Percentiles rank a stretch among this genome's conserved stretches.
These are phyloP conservation scores for Volvox africanus DNA, from an alignment of 139 green algal species.

Conservation along the genomic window DNA sequence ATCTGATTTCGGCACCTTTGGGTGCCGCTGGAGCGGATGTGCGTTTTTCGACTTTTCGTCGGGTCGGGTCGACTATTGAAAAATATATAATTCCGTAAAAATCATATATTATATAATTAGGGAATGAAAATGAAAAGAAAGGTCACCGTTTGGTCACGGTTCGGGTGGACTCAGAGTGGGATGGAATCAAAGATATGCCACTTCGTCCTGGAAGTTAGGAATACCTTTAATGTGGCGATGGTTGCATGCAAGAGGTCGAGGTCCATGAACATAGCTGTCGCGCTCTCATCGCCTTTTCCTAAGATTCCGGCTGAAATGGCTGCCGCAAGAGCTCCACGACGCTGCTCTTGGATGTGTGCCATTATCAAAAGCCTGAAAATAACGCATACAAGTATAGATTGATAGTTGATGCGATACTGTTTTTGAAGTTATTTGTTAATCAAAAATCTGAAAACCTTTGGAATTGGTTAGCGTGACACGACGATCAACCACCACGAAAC, in stretches of 20 bases:
- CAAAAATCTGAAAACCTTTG: background rate
- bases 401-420: too few relatives aligned
- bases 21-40: too few relatives aligned
- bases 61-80: too few relatives aligned
- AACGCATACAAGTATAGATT: background rate
- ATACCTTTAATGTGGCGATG: background rate
- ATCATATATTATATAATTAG: too few relatives aligned
- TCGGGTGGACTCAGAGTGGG: too few relatives aligned
- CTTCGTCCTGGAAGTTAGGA: too few relatives aligned
- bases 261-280: conserved; percentile 54
- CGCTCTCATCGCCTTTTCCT: background rate
- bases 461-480: background rate
- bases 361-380: background rate
- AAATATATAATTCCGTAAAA: too few relatives aligned
- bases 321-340: background rate
- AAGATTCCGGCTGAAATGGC: background rate
- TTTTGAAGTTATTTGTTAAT: background rate
- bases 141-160: too few relatives aligned
- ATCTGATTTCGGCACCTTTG: too few relatives aligned
- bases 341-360: background rate
- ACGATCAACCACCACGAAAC: background rate
- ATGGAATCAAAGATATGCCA: too few relatives aligned
- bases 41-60: too few relatives aligned
- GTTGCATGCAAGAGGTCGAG: conserved; percentile 34
- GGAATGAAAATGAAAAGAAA: too few relatives aligned